Conservation (phyloP, 805 yeast species). For the Wickerhamomyces ciferrii region DNA sequence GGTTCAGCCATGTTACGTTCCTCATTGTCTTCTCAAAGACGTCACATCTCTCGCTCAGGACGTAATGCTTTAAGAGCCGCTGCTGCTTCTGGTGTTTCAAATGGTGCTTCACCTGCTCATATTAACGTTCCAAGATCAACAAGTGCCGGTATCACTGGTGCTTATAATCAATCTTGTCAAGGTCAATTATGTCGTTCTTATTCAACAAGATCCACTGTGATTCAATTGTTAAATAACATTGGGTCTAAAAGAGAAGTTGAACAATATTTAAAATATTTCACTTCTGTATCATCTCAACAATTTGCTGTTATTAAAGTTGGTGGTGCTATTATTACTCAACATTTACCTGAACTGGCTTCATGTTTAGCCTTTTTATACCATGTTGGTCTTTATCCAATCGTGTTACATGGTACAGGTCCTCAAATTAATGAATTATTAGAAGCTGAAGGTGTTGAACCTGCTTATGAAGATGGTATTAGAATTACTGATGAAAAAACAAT, state of each 20-base stretch:
- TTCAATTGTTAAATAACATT: constrained; percentile 89
- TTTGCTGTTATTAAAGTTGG: constrained; percentile 99
- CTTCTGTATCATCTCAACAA: constrained; percentile 93
- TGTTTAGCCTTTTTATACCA: constrained; percentile 95
- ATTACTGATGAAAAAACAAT: constrained; percentile 92
- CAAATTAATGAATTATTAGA: constrained; percentile 94
- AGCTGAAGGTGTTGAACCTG: constrained; percentile 92
- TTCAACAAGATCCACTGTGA: constrained; percentile 90
- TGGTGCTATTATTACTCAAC: constrained; percentile 97
- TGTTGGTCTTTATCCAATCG: constrained; percentile 95
- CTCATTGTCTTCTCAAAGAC: constrained; percentile 19
- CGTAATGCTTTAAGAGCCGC: constrained; percentile 9
- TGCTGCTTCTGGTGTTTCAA: constrained; percentile 3
- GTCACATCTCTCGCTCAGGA: constrained; percentile 19
- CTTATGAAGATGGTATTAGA: constrained; percentile 93
- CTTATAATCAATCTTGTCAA: constrained; percentile 8
- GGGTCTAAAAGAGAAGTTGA: constrained; percentile 98
- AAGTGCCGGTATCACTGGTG: constrained; percentile 11
- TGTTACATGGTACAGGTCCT: constrained; percentile 98
- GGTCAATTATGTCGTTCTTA: constrained; percentile 23
- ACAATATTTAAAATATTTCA: constrained; percentile 93
- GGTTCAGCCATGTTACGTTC: constrained; percentile 19
- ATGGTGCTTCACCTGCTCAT: constrained; percentile 5
- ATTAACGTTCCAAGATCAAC: constrained; percentile 6
- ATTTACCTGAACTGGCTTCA: constrained; percentile 87